phyloP scores from a whole-genome alignment of 306 rosid genomes.

The Hippophae gyantsensis region DNA sequence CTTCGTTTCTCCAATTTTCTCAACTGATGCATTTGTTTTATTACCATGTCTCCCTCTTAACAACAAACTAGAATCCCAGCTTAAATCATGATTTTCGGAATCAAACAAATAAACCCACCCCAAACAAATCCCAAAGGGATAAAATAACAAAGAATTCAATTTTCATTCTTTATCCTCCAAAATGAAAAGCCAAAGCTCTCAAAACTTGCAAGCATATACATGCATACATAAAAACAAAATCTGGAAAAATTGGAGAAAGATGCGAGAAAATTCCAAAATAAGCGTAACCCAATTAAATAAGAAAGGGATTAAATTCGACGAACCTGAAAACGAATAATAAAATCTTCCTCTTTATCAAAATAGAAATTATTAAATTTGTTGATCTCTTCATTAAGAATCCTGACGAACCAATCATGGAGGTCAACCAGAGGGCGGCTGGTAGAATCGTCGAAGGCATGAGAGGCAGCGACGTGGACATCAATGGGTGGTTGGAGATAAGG shows the following conservation, averaged over 20 bases:
- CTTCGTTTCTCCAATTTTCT: too few relatives aligned
- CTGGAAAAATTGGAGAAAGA: background rate
- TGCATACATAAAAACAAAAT: background rate
- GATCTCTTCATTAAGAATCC: conserved; percentile 66
- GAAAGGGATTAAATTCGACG: background rate
- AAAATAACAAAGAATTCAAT: background rate
- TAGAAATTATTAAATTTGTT: conserved; percentile 83
- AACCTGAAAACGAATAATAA: conserved; percentile 89
- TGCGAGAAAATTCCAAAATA: background rate
- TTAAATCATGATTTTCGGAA: too few relatives aligned
- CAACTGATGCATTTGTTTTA: background rate
- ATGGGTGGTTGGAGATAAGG: background rate
- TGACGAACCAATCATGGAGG: conserved; percentile 66
- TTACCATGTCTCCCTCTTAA: background rate
- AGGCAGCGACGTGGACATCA: conserved; percentile 3
- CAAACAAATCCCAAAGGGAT: background rate
- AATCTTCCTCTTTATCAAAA: conserved; percentile 86
- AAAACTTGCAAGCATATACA: background rate
- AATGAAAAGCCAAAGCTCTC: background rate
- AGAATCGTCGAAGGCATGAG: background rate
- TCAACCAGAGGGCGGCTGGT: conserved; percentile 18
- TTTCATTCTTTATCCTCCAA: background rate
- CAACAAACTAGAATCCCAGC: background rate
- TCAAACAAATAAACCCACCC: background rate
- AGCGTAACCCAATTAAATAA: background rate